Conservation (phyloP, 2,329 filamentous ascomycete genomes). For the Colletotrichum lini region DNA sequence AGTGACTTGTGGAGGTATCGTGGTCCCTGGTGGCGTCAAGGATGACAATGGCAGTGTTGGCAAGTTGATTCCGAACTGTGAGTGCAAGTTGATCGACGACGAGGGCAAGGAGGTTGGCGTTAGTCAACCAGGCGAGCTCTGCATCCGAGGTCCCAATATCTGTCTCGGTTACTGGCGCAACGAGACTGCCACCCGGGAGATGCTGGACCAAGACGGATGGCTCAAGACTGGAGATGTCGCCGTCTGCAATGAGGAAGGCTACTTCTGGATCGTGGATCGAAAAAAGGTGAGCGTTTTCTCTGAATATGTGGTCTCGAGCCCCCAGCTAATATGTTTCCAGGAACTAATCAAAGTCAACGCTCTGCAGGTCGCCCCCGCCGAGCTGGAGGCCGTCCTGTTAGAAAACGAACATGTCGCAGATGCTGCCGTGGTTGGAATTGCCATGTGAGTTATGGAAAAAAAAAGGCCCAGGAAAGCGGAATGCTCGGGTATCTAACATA, state of each 20-base stretch:
- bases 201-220: constrained; percentile 67
- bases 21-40: constrained; percentile 56
- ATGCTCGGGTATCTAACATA: constrained; percentile 1
- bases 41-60: constrained; percentile 65
- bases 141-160: constrained; percentile 68
- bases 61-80: constrained; percentile 66
- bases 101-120: constrained; percentile 63
- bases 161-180: constrained; percentile 73
- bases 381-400: constrained; percentile 66
- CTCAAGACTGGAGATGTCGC: constrained; percentile 72
- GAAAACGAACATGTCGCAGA: constrained; percentile 67
- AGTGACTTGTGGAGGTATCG: constrained; percentile 58
- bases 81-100: constrained; percentile 68
- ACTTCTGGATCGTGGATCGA: constrained; percentile 63
- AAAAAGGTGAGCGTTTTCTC: constrained; percentile 57
- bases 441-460: constrained; percentile 52
- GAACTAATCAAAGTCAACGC: constrained; percentile 74
- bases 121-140: constrained; percentile 68
- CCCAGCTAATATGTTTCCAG: constrained; percentile 48
- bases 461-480: not conserved
- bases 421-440: constrained; percentile 68
- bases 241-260: constrained; percentile 60
- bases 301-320: not conserved
- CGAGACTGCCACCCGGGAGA: constrained; percentile 66
- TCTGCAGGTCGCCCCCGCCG: constrained; percentile 72